Conservation (phyloP, 148 eudicot genomes). For the Oxyria digyna region DNA sequence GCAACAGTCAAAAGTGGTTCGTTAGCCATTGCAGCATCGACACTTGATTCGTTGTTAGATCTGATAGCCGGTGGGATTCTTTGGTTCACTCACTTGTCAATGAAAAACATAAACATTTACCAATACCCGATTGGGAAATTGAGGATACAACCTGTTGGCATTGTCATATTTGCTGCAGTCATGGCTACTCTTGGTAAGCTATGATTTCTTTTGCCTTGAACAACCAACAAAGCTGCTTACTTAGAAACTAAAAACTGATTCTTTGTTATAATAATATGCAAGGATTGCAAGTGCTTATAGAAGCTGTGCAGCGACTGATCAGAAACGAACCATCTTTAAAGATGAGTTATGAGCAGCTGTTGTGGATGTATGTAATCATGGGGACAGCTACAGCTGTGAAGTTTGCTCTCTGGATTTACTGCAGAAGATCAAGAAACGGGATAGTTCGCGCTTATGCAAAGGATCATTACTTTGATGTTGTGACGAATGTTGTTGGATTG, state of each 20-base stretch:
- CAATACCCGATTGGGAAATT: conserved; percentile 68
- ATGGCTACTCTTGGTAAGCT: conserved; percentile 71
- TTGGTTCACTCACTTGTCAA: conserved; percentile 64
- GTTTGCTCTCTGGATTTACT: conserved; percentile 52
- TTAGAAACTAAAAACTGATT: too few species aligned
- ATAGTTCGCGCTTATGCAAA: conserved; percentile 74
- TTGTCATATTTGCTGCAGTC: conserved; percentile 68
- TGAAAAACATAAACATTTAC: conserved; percentile 61
- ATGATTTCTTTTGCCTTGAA: neutral
- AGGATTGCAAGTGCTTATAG: conserved; percentile 65
- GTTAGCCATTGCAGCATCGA: conserved; percentile 68
- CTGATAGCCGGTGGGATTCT: conserved; percentile 71
- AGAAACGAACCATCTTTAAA: conserved; percentile 27
- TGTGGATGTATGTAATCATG: conserved; percentile 63
- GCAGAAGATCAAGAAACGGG: conserved; percentile 54
- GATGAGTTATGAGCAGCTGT: conserved; percentile 33
- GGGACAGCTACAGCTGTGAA: conserved; percentile 46
- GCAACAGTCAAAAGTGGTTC: conserved; percentile 61
- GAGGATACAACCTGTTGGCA: conserved; percentile 74
- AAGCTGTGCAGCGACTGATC: conserved; percentile 48
- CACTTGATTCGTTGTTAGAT: conserved; percentile 63
- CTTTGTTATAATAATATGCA: too few species aligned
- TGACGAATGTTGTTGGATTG: conserved; percentile 61
- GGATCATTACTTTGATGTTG: conserved; percentile 84
- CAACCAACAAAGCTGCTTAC: neutral